Evolutionary conservation across 164 flowering plant species (phyloP).

Genomic region (Macadamia tetraphylla): DNA sequence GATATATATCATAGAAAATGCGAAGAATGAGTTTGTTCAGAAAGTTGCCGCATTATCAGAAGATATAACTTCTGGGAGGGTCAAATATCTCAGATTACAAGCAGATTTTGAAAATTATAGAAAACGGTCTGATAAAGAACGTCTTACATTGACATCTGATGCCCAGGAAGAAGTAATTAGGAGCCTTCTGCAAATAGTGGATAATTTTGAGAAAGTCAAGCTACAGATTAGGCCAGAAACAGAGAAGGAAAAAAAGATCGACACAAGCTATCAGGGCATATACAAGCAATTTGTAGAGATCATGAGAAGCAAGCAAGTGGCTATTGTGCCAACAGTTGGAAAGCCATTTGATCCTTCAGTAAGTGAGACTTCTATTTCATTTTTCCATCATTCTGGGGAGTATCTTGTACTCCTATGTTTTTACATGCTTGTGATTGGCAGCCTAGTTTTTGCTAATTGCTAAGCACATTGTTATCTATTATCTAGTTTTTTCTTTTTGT

Average conservation of each 20-base stretch:
- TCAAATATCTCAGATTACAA: constrained; percentile 58
- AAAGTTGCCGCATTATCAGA: constrained; percentile 46
- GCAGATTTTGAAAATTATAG: constrained; percentile 96
- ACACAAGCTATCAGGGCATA: constrained; percentile 87
- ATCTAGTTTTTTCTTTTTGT: no score
- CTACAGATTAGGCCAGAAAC: constrained; percentile 67
- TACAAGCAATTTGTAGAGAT: constrained; percentile 95
- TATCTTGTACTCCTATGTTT: neutral
- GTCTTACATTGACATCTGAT: constrained; percentile 42
- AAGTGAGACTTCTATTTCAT: constrained; percentile 22
- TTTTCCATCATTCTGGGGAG: neutral
- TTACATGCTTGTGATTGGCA: no score
- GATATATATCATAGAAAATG: constrained; percentile 40
- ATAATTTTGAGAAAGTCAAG: constrained; percentile 86
- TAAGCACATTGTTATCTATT: no score
- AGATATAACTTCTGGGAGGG: constrained; percentile 66
- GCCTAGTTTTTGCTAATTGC: no score
- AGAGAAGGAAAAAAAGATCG: constrained; percentile 79
- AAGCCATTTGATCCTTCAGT: constrained; percentile 93
- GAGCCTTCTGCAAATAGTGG: constrained; percentile 82
- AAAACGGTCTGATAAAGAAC: constrained; percentile 76
- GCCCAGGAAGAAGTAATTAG: constrained; percentile 74
- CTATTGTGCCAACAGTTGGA: constrained; percentile 77
- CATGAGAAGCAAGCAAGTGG: constrained; percentile 66
- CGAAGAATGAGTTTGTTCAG: constrained; percentile 46